phyloP scores from a whole-genome alignment of 208 protist species.

The Crithidia brevicula region DNA sequence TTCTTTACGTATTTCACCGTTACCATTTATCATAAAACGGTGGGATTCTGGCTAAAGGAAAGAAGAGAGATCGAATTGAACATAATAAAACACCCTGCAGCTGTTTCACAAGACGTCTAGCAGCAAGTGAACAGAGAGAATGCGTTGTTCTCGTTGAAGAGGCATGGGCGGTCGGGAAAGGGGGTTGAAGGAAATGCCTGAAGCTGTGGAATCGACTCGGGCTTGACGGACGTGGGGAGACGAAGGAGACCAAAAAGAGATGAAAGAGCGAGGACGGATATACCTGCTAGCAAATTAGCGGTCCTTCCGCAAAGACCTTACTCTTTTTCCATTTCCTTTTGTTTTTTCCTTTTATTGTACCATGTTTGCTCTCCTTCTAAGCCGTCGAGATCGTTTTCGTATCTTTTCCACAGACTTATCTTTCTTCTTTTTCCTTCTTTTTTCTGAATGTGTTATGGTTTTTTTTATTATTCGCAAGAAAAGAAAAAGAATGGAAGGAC shows the following conservation, averaged over 20 bases:
- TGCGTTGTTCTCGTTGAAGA: no score
- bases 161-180: background rate
- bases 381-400: constrained; percentile 24
- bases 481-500: no score
- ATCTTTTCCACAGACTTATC: background rate
- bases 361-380: background rate
- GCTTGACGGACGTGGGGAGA: constrained; percentile 2
- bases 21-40: no score
- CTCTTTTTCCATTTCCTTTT: constrained; percentile 3
- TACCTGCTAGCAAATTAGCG: constrained; percentile 15
- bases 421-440: background rate
- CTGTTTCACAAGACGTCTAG: no score
- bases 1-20: no score
- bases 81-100: no score
- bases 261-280: constrained; percentile 1
- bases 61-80: background rate
- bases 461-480: no score
- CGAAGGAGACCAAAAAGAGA: background rate
- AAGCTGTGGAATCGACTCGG: no score
- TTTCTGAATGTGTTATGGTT: background rate
- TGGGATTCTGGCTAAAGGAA: background rate
- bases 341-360: constrained; percentile 5
- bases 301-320: constrained; percentile 16
- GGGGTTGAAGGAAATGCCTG: background rate
- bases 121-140: no score